Evolutionary conservation across 2,329 filamentous ascomycete genomes (phyloP).

Genomic region (Ascochyta fabae): DNA sequence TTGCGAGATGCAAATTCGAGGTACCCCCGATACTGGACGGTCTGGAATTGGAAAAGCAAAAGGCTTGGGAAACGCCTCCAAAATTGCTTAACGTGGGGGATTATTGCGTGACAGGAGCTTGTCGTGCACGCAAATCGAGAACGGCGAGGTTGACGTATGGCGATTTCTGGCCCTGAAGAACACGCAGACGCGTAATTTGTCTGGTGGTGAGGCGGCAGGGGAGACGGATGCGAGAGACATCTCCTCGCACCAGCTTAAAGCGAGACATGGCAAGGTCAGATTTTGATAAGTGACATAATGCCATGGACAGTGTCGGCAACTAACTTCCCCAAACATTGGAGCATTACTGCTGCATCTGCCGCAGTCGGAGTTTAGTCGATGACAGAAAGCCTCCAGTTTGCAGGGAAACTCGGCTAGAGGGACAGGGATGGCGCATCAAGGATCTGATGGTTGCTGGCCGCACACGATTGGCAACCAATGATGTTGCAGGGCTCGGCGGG

Average conservation of each 20-base stretch:
- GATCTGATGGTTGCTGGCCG: constrained; percentile 27
- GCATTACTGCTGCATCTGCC: constrained; percentile 12
- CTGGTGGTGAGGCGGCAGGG: constrained; percentile 8
- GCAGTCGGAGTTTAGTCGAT: constrained; percentile 20
- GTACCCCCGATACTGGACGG: constrained; percentile 6
- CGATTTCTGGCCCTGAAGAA: constrained; percentile 1
- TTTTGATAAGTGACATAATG: constrained; percentile 37
- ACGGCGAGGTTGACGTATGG: constrained; percentile 3
- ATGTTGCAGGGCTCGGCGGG: neutral
- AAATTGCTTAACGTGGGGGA: constrained; percentile 32
- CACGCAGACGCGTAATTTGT: constrained; percentile 6
- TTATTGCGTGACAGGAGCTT: constrained; percentile 36
- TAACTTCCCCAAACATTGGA: constrained; percentile 1
- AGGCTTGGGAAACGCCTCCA: constrained; percentile 26
- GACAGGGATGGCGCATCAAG: constrained; percentile 35
- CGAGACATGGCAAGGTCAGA: constrained; percentile 9
- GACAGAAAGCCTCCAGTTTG: constrained; percentile 22
- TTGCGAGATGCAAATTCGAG: constrained; percentile 4
- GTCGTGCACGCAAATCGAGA: constrained; percentile 1
- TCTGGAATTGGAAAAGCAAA: constrained; percentile 21
- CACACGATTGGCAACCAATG: constrained; percentile 31
- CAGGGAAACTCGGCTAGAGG: constrained; percentile 33
- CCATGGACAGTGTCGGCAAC: constrained; percentile 20
- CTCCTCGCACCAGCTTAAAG: constrained; percentile 8
- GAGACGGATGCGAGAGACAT: neutral